Evolutionary conservation across 2,329 filamentous ascomycete genomes (phyloP).

Genomic region (Ceratocystis colombiana): DNA sequence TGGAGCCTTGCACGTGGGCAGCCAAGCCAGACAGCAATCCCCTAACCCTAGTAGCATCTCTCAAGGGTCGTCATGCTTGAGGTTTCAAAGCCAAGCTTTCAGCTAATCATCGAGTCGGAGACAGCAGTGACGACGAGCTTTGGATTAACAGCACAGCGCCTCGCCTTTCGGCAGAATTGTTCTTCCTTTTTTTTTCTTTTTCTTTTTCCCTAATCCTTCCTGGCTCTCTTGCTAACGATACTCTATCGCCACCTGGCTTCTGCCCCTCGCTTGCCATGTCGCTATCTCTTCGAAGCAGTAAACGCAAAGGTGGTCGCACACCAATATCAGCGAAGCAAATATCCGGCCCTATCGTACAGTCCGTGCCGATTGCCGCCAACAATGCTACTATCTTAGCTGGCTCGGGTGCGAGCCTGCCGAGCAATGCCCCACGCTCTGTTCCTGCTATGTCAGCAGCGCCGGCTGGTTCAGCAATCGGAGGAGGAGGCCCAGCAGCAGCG

Average conservation of each 20-base stretch:
- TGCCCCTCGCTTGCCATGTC: slow-evolving; percentile 40
- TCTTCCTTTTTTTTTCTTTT: no score
- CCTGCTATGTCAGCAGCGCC: slow-evolving; percentile 19
- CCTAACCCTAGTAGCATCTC: not conserved
- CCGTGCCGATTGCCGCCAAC: slow-evolving; percentile 33
- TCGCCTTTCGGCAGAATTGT: not conserved
- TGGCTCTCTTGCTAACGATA: not conserved
- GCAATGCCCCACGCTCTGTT: slow-evolving; percentile 21
- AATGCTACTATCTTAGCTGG: slow-evolving; percentile 29
- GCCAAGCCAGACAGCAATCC: not conserved
- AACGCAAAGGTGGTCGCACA: slow-evolving; percentile 51
- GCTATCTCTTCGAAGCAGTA: slow-evolving; percentile 52
- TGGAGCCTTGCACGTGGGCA: not conserved
- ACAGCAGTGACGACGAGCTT: not conserved
- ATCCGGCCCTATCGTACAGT: slow-evolving; percentile 48
- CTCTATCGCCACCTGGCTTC: not conserved
- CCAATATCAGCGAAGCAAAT: slow-evolving; percentile 54
- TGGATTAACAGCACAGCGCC: slow-evolving; percentile 6
- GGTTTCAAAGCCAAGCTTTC: not conserved
- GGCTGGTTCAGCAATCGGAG: slow-evolving; percentile 19
- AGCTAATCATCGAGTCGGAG: not conserved
- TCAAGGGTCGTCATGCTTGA: slow-evolving; percentile 5
- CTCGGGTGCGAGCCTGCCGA: slow-evolving; percentile 25
- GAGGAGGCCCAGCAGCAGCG: slow-evolving; percentile 28
- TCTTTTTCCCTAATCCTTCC: no score